A percentile compares a stretch with the other conserved stretches of the same genome.
These are phyloP conservation scores for Malassezia sp. DNA, from an alignment of 1,284 basidiomycete species.

Conservation along the genomic window DNA sequence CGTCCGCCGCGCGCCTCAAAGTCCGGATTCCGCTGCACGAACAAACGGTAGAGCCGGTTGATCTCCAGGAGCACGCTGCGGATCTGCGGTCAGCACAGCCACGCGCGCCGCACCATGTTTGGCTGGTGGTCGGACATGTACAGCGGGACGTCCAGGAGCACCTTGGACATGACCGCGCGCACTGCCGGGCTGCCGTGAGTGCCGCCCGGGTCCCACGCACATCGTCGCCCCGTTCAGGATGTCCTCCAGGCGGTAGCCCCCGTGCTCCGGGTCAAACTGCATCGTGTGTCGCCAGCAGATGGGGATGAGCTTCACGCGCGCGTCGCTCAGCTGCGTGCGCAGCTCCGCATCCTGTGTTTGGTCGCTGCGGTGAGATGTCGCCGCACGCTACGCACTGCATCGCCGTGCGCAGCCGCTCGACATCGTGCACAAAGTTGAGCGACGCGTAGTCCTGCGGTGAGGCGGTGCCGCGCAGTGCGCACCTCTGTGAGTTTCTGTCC, in stretches of 20 bases:
- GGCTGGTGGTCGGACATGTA: slow-evolving; percentile 49
- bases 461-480: slow-evolving; percentile 16
- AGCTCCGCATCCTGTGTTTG: slow-evolving; percentile 27
- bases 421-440: slow-evolving; percentile 39
- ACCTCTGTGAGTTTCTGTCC: slow-evolving; percentile 34
- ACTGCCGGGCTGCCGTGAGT: too few species aligned
- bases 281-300: slow-evolving; percentile 53
- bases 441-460: slow-evolving; percentile 19
- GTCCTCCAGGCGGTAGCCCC: slow-evolving; percentile 48
- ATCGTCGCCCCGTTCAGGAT: slow-evolving; percentile 28
- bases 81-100: slow-evolving; percentile 31
- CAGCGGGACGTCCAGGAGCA: slow-evolving; percentile 51
- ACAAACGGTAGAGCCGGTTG: slow-evolving; percentile 51
- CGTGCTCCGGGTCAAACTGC: slow-evolving; percentile 47
- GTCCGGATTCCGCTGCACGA: slow-evolving; percentile 52
- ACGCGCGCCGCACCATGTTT: slow-evolving; percentile 46
- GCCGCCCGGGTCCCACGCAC: too few species aligned
- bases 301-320: slow-evolving; percentile 52
- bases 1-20: slow-evolving; percentile 48
- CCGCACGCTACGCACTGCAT: too few species aligned
- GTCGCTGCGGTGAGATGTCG: too few species aligned
- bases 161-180: slow-evolving; percentile 34
- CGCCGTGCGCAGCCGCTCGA: slow-evolving; percentile 24
- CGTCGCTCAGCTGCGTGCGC: slow-evolving; percentile 20
- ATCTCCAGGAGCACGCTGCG: slow-evolving; percentile 47